These are phyloP conservation scores for Colletotrichum orbiculare DNA, from an alignment of 2,329 filamentous ascomycete genomes.

Conservation along the genomic window DNA sequence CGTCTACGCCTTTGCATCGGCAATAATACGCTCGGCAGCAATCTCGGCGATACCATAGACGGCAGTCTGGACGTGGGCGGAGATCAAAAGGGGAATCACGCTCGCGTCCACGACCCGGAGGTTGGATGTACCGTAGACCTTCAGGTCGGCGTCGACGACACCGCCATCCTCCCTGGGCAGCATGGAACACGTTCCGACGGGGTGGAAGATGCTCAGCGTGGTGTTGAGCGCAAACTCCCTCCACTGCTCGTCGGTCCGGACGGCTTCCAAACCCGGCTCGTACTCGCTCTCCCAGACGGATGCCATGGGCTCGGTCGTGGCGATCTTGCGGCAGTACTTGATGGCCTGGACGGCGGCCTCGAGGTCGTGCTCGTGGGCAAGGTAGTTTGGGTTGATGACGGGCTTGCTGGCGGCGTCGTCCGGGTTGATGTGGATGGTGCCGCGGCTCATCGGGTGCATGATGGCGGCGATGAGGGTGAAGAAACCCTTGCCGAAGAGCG, in stretches of 20 bases:
- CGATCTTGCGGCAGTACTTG: slow-evolving; percentile 47
- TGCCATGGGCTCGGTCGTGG: slow-evolving; percentile 45
- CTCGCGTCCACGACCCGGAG: slow-evolving; percentile 62
- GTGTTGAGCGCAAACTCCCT: slow-evolving; percentile 36
- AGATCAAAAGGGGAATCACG: slow-evolving; percentile 60
- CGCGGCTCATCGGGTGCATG: slow-evolving; percentile 46
- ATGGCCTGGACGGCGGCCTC: slow-evolving; percentile 45
- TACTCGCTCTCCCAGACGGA: slow-evolving; percentile 47
- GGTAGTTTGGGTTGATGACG: slow-evolving; percentile 47
- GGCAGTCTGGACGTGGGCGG: slow-evolving; percentile 60
- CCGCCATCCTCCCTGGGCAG: slow-evolving; percentile 56
- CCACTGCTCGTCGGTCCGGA: slow-evolving; percentile 39
- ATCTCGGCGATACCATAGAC: slow-evolving; percentile 66
- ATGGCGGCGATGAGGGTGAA: slow-evolving; percentile 43
- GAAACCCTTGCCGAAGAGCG: slow-evolving; percentile 45
- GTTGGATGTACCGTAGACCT: slow-evolving; percentile 59
- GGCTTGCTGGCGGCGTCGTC: slow-evolving; percentile 46
- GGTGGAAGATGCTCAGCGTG: slow-evolving; percentile 49
- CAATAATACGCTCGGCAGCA: slow-evolving; percentile 44
- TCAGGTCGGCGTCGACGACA: slow-evolving; percentile 55
- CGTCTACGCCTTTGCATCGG: slow-evolving; percentile 12
- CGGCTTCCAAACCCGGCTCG: slow-evolving; percentile 43
- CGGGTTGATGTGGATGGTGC: slow-evolving; percentile 48
- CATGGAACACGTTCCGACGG: slow-evolving; percentile 59
- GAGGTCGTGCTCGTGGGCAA: slow-evolving; percentile 37